phyloP scores from a whole-genome alignment of 306 rosid genomes.

The Trifolium repens region DNA sequence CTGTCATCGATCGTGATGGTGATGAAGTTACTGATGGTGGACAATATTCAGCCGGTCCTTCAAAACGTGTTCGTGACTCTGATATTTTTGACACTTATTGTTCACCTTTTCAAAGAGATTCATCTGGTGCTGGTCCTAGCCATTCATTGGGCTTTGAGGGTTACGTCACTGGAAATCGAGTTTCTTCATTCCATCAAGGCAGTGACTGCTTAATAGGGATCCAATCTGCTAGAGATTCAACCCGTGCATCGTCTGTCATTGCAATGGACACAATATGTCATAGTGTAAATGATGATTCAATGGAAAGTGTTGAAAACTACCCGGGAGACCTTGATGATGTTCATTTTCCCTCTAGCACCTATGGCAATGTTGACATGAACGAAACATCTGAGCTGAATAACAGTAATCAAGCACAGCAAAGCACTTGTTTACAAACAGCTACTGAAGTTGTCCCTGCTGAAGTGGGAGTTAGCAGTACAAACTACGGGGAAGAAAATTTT shows the following conservation, averaged over 20 bases:
- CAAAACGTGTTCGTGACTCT: conserved; percentile 86
- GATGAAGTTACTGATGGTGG: conserved; percentile 93
- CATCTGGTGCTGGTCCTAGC: conserved; percentile 94
- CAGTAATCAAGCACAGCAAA: conserved; percentile 94
- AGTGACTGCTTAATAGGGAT: conserved; percentile 65
- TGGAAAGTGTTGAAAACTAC: conserved; percentile 97
- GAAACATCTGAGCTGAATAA: conserved; percentile 87
- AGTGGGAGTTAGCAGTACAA: conserved; percentile 92
- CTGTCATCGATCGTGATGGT: conserved; percentile 95
- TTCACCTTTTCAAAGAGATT: conserved; percentile 76
- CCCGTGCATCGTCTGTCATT: conserved; percentile 97
- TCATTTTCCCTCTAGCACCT: conserved; percentile 91
- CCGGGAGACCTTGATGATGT: conserved; percentile 88
- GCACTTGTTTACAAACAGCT: conserved; percentile 75
- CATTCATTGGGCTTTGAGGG: conserved; percentile 83
- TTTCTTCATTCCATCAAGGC: conserved; percentile 74
- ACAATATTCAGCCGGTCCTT: conserved; percentile 92
- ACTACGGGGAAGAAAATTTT: conserved; percentile 84
- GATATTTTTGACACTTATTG: conserved; percentile 75
- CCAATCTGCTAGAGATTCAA: conserved; percentile 80
- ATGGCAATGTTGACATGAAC: conserved; percentile 89
- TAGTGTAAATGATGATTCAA: conserved; percentile 79
- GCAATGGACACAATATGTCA: conserved; percentile 96
- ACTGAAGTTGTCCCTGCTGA: conserved; percentile 74
- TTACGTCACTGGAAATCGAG: conserved; percentile 63